These are phyloP conservation scores for Biscutella laevigata DNA, from an alignment of 441 rosid genomes.

Conservation along the genomic window DNA sequence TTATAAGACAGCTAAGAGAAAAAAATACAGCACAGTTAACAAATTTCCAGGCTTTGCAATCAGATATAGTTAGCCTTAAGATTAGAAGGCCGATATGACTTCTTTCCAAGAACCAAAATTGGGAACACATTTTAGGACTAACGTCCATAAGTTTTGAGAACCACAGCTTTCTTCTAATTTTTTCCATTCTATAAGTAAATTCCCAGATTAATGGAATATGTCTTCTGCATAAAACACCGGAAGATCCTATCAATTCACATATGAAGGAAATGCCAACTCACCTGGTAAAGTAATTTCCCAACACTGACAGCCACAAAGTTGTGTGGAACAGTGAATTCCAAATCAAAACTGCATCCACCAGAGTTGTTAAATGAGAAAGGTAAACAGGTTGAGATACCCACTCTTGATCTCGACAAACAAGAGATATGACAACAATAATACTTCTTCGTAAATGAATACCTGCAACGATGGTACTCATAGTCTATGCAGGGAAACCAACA, in stretches of 20 bases:
- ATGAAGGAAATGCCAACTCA: constrained; percentile 31
- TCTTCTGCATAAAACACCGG: background rate
- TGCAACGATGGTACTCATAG: constrained; percentile 71
- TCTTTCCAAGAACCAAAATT: background rate
- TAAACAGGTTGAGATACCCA: background rate
- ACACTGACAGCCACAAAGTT: constrained; percentile 85
- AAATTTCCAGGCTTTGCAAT: background rate
- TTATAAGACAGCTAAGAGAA: background rate
- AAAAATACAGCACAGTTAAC: background rate
- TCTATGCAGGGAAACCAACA: constrained; percentile 98
- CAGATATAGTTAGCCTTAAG: background rate
- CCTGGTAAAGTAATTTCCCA: constrained; percentile 84
- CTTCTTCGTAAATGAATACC: constrained; percentile 38
- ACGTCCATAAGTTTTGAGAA: background rate
- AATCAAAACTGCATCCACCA: constrained; percentile 58
- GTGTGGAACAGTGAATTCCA: constrained; percentile 90
- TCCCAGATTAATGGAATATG: background rate
- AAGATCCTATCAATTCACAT: constrained; percentile 9
- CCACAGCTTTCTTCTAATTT: background rate
- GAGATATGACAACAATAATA: background rate
- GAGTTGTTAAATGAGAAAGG: background rate
- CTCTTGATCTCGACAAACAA: constrained; percentile 4
- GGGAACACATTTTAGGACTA: background rate
- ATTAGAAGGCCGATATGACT: background rate
- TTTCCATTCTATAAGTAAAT: background rate